Evolutionary conservation across 169 alveolate genomes (phyloP).

Genomic region (Plasmodium knowlesi): DNA sequence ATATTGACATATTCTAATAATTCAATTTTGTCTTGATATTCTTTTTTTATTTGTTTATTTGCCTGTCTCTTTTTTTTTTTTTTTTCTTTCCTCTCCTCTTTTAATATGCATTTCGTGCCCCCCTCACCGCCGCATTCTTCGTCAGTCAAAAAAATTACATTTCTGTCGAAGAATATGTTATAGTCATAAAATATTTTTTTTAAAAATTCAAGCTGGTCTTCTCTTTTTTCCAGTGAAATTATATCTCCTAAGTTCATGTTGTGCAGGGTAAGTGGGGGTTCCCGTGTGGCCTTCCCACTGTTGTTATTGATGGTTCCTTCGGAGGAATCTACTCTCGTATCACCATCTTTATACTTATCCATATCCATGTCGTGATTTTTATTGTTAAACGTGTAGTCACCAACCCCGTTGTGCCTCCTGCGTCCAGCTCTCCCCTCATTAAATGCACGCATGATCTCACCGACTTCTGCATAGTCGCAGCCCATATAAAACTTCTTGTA

Average conservation of each 20-base stretch:
- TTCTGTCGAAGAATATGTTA: slow-evolving; percentile 48
- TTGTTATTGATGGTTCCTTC: not conserved
- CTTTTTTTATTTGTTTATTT: slow-evolving; percentile 57
- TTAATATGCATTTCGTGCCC: not conserved
- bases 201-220: slow-evolving; percentile 11
- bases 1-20: slow-evolving; percentile 65
- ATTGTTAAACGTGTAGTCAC: not conserved
- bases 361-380: not conserved
- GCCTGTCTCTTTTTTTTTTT: slow-evolving; percentile 7
- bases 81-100: not conserved
- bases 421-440: not conserved
- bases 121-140: not conserved
- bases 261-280: slow-evolving; percentile 16
- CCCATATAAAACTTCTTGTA: slow-evolving; percentile 28
- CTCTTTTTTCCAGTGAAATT: slow-evolving; percentile 15
- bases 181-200: slow-evolving; percentile 52
- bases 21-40: slow-evolving; percentile 45
- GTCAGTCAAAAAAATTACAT: slow-evolving; percentile 10
- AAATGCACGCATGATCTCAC: not conserved
- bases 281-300: not conserved
- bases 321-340: not conserved
- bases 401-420: not conserved
- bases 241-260: slow-evolving; percentile 25
- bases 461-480: slow-evolving; percentile 27
- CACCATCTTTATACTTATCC: not conserved